phyloP scores from a whole-genome alignment of 2,329 filamentous ascomycete genomes.

The Colletotrichum eleusines region DNA sequence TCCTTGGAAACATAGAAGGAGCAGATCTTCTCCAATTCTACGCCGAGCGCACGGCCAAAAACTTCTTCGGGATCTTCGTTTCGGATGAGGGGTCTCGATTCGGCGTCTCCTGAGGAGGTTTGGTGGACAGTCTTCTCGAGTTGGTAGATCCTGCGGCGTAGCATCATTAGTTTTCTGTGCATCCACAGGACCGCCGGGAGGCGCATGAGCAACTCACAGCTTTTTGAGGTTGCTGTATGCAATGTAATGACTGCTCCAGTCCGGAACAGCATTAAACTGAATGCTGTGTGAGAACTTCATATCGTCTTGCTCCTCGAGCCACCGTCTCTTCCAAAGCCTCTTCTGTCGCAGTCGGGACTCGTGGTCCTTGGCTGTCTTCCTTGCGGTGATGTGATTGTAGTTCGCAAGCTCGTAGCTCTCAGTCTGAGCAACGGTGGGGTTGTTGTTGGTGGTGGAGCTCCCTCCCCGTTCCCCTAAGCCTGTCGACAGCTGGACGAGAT shows the following conservation, averaged over 20 bases:
- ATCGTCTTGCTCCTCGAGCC: constrained; percentile 80
- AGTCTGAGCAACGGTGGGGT: constrained; percentile 22
- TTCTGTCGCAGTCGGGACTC: constrained; percentile 56
- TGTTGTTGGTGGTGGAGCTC: constrained; percentile 35
- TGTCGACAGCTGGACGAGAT: constrained; percentile 34
- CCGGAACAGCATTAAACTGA: constrained; percentile 99
- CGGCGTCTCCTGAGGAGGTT: constrained; percentile 74
- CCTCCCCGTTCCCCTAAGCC: constrained; percentile 42
- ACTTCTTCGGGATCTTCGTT: constrained; percentile 81
- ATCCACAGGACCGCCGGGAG: neutral
- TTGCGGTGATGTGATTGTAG: constrained; percentile 51
- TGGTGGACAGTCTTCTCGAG: constrained; percentile 88
- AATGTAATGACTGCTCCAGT: constrained; percentile 98
- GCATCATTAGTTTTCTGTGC: constrained; percentile 22
- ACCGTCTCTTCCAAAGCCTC: constrained; percentile 72
- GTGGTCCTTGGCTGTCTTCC: constrained; percentile 48
- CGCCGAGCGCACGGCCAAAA: constrained; percentile 84
- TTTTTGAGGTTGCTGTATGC: constrained; percentile 99
- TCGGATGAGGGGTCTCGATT: constrained; percentile 85
- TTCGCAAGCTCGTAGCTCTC: constrained; percentile 57
- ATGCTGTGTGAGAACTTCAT: constrained; percentile 99
- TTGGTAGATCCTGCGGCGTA: constrained; percentile 81
- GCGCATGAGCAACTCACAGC: constrained; percentile 70
- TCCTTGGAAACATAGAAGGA: constrained; percentile 94
- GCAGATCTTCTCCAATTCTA: constrained; percentile 93